Base-by-base conservation (phyloP, 225 moss, liverwort and hornwort genomes). In the Rhytidiadelphus loreus region DNA sequence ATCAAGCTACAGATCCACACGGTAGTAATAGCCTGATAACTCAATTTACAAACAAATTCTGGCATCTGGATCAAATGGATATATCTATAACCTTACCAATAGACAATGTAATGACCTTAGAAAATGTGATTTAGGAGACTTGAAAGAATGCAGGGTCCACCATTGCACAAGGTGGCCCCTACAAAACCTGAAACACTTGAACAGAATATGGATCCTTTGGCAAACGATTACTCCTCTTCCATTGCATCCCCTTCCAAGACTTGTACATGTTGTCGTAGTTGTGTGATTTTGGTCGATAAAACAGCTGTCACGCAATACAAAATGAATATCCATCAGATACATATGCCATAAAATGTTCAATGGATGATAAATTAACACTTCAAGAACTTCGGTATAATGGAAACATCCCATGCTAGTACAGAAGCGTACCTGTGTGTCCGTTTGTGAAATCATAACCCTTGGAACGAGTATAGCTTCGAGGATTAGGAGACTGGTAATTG, bases 401-500 rank as follows among this genome's bases (percentile, higher is more conserved):
- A 55, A 61, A 43, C 32, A 90, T 66, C 35, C 14, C 86, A 62
- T 62, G 50, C 50, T 32, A 83, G 43, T 37, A 56, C 10, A 64
- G 37, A 50, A 14, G 59, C 56, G 25, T 80, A 98, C 97, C 93
- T 83, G 96, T 97, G 76, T 96, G 94, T 82, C 97, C 96, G 76
- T 88, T 93, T 44, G 81, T 82, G 84, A 98, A 98, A 87, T 95
- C 88, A 71, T 96, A 98, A 77, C 96, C 98, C 85, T 94, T 96
- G 24, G 96, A 95, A 87, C 93, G 94, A 50, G 93, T 92, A 75
- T 97, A 98, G 85, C 92, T 97, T 63, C 95, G 94, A 44, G 96
- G 98, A 77, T 98, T 98, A 59, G 98, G 97, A 86, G 94, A 92
- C 90, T 96, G 91, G 81, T 98, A 91, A 73, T 97, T 96, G 83